Conservation (phyloP, 805 yeast genomes). For the Candida wancherniae region DNA sequence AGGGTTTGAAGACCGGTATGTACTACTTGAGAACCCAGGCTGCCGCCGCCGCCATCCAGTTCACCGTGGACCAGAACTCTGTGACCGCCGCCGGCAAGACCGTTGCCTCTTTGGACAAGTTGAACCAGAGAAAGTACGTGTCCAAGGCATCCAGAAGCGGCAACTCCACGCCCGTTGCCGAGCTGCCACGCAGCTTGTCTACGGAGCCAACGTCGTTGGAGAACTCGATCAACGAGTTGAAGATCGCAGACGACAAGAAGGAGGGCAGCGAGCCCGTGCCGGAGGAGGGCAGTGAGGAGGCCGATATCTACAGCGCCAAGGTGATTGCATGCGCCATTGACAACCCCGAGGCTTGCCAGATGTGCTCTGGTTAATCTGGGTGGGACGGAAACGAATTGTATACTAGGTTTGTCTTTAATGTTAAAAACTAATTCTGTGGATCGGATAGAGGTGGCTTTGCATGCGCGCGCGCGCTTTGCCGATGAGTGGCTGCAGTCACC, state of each 20-base stretch:
- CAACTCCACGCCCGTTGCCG: slow-evolving; percentile 17
- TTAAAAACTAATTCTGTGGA: no score
- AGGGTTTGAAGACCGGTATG: slow-evolving; percentile 98
- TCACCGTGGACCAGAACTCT: slow-evolving; percentile 47
- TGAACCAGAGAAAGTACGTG: slow-evolving; percentile 36
- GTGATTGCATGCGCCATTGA: slow-evolving; percentile 95
- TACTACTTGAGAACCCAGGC: slow-evolving; percentile 97
- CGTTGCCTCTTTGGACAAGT: slow-evolving; percentile 35
- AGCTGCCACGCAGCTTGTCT: slow-evolving; percentile 21
- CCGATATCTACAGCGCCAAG: slow-evolving; percentile 83
- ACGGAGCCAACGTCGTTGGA: slow-evolving; percentile 43
- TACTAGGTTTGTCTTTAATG: no score
- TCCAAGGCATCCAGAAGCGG: slow-evolving; percentile 21
- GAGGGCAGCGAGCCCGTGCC: slow-evolving; percentile 10
- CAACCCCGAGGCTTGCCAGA: slow-evolving; percentile 96
- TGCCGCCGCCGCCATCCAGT: slow-evolving; percentile 94
- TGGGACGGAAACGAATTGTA: no score
- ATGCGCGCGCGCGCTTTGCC: no score
- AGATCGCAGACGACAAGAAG: slow-evolving; percentile 23
- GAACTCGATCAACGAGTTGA: slow-evolving; percentile 43
- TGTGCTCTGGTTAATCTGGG: slow-evolving; percentile 85
- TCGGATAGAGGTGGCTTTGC: no score
- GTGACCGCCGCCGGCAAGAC: slow-evolving; percentile 35
- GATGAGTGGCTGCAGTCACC: no score
- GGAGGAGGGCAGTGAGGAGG: slow-evolving; percentile 17